phyloP scores from a whole-genome alignment of 2,329 filamentous ascomycete genomes.

The Scytalidium sp. region DNA sequence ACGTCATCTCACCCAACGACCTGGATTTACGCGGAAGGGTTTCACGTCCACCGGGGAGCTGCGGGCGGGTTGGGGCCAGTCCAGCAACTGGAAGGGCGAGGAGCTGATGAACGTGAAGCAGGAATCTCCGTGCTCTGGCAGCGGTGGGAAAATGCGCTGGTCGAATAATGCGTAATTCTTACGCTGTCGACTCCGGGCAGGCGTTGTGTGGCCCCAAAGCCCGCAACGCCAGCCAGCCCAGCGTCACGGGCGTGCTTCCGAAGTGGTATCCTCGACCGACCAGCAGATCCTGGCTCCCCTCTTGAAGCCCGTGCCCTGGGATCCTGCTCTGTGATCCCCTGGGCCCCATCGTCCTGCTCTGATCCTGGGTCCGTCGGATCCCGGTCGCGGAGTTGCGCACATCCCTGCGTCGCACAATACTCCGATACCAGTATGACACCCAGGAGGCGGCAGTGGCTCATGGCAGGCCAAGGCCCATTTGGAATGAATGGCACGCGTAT shows the following conservation, averaged over 20 bases:
- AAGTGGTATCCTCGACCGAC: neutral
- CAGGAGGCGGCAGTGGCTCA: neutral
- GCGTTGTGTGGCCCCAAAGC: too few species aligned
- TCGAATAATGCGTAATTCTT: too few species aligned
- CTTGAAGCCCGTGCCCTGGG: too few species aligned
- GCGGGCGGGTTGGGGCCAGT: too few species aligned
- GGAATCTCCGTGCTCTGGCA: neutral
- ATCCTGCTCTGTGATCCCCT: too few species aligned
- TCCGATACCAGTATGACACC: neutral
- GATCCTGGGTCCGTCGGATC: neutral
- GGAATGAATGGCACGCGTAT: too few species aligned
- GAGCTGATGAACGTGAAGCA: neutral
- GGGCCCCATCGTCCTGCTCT: too few species aligned
- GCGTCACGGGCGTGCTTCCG: neutral
- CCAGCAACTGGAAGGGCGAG: neutral
- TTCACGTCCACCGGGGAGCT: too few species aligned
- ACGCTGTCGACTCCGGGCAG: neutral
- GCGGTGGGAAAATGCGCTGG: neutral
- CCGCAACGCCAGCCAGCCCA: too few species aligned
- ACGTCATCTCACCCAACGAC: neutral
- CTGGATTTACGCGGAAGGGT: neutral
- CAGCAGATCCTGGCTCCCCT: neutral
- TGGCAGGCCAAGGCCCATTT: neutral
- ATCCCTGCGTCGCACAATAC: neutral
- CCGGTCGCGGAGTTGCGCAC: neutral